Conservation (phyloP, 306 rosid genomes). For the Cercis canadensis region DNA sequence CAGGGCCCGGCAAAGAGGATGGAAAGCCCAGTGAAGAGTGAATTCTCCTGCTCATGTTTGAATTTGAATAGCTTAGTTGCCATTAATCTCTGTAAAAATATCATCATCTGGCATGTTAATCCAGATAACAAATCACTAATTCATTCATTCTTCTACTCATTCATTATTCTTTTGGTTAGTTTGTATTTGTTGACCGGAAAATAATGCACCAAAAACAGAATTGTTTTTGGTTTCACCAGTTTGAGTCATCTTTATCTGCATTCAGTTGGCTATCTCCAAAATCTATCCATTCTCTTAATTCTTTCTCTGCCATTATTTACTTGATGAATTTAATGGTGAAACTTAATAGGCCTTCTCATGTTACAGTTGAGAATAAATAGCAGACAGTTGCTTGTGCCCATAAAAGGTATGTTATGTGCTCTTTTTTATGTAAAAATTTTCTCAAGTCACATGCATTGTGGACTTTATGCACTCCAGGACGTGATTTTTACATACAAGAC, state of each 20-base stretch:
- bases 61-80: conserved; percentile 6
- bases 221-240: too few species aligned
- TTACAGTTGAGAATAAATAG: too few species aligned
- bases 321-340: conserved; percentile 15
- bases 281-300: not conserved
- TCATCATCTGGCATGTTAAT: too few species aligned
- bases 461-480: too few species aligned
- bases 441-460: not conserved
- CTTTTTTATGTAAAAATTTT: not conserved
- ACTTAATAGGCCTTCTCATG: conserved; percentile 9
- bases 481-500: too few species aligned
- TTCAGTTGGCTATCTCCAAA: conserved; percentile 14
- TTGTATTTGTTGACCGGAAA: too few species aligned
- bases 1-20: conserved; percentile 64
- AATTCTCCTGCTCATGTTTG: conserved; percentile 21
- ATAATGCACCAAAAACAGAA: too few species aligned
- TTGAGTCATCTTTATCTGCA: too few species aligned
- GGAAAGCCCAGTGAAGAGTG: conserved; percentile 42
- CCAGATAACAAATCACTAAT: not conserved
- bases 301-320: not conserved
- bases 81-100: not conserved
- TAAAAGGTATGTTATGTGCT: not conserved
- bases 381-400: not conserved
- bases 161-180: too few species aligned
- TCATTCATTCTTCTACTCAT: too few species aligned